phyloP scores from a whole-genome alignment of 805 yeast species.

The Kodamaea leandrae region DNA sequence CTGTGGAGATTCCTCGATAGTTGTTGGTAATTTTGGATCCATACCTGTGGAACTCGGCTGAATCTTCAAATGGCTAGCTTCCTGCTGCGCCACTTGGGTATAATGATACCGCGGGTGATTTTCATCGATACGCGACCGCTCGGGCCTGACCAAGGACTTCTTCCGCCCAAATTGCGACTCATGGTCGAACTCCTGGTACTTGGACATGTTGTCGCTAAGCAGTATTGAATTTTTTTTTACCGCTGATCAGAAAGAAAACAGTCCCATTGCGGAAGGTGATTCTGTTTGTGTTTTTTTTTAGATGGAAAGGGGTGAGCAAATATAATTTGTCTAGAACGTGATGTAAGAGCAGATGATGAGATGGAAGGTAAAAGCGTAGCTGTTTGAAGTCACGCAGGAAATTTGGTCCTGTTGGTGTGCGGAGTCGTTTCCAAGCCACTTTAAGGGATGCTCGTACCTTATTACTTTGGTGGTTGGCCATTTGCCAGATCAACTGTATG shows the following conservation, averaged over 20 bases:
- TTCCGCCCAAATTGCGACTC: constrained; percentile 46
- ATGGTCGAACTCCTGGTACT: constrained; percentile 41
- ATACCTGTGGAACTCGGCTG: constrained; percentile 73
- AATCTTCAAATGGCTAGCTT: constrained; percentile 58
- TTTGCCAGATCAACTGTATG: too few species aligned
- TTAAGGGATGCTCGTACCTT: too few species aligned
- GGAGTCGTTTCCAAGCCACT: too few species aligned
- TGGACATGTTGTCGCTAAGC: constrained; percentile 4
- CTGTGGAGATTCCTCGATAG: constrained; percentile 2
- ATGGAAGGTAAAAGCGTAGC: too few species aligned
- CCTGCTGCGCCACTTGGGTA: constrained; percentile 67
- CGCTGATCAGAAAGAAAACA: constrained; percentile 1
- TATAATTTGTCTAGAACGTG: too few species aligned
- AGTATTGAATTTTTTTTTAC: neutral
- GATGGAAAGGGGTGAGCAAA: neutral
- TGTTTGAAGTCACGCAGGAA: too few species aligned
- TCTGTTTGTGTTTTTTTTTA: neutral
- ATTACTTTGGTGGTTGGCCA: too few species aligned
- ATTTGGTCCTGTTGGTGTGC: too few species aligned
- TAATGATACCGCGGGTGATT: constrained; percentile 77
- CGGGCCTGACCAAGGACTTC: constrained; percentile 79
- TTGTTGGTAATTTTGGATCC: constrained; percentile 39
- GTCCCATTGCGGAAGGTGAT: neutral
- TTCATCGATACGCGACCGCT: constrained; percentile 65
- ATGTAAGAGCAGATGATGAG: too few species aligned